These are phyloP conservation scores for Penicillium taxi DNA, from an alignment of 495 filamentous ascomycete genomes.

Conservation along the genomic window DNA sequence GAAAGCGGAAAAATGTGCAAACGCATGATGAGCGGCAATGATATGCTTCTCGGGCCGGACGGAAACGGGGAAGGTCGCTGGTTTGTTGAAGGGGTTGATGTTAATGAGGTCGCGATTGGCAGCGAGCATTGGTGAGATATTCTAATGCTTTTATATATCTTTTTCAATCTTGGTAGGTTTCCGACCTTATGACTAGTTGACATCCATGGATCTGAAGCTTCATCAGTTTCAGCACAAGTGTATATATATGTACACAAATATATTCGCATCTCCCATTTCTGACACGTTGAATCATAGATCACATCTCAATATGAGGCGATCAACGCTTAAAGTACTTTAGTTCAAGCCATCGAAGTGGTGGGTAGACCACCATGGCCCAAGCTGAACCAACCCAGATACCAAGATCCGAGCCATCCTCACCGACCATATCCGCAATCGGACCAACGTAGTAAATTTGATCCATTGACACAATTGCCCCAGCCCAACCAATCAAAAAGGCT, in stretches of 20 bases:
- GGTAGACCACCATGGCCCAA: slow-evolving; percentile 40
- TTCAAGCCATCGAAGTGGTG: slow-evolving; percentile 40
- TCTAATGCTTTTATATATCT: neutral
- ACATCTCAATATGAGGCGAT: too few species aligned
- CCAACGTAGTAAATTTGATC: slow-evolving; percentile 53
- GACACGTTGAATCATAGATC: too few species aligned
- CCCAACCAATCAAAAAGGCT: slow-evolving; percentile 56
- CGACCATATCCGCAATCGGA: slow-evolving; percentile 42
- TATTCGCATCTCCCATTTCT: too few species aligned
- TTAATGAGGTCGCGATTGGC: slow-evolving; percentile 61
- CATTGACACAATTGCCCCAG: slow-evolving; percentile 55
- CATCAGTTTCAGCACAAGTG: too few species aligned
- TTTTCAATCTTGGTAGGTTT: too few species aligned
- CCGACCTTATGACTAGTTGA: too few species aligned
- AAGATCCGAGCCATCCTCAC: slow-evolving; percentile 19
- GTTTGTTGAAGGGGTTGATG: slow-evolving; percentile 63
- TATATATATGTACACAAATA: too few species aligned
- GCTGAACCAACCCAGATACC: slow-evolving; percentile 42
- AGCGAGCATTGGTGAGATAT: slow-evolving; percentile 66
- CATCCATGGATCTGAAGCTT: too few species aligned
- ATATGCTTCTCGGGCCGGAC: slow-evolving; percentile 54
- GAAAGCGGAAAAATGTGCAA: slow-evolving; percentile 73
- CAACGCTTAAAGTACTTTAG: slow-evolving; percentile 27
- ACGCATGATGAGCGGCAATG: slow-evolving; percentile 87
- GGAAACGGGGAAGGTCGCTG: slow-evolving; percentile 44